Evolutionary conservation across 495 filamentous ascomycete genomes (phyloP).

Genomic region (Daldinia bambusicola): DNA sequence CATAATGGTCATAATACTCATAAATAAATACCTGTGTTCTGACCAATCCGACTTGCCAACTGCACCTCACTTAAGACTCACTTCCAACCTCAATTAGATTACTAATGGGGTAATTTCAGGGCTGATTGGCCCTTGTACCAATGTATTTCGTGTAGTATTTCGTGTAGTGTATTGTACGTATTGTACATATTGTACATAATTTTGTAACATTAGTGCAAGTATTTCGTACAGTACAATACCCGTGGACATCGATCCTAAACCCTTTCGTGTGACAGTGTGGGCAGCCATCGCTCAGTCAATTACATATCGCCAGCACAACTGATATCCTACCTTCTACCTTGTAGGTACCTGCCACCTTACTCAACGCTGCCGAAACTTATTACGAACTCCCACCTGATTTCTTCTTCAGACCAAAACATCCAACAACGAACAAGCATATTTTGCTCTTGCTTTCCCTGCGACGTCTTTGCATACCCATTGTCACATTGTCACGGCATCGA

Average conservation of each 20-base stretch:
- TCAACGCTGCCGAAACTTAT: conserved; percentile 36
- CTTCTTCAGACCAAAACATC: conserved; percentile 25
- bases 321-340: conserved; percentile 35
- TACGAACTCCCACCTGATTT: conserved; percentile 36
- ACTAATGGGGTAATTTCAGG: conserved; percentile 29
- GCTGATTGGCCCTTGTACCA: conserved; percentile 27
- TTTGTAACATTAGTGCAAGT: too few species aligned
- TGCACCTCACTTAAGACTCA: neutral
- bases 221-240: conserved; percentile 18
- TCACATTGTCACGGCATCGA: conserved; percentile 14
- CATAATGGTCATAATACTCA: too few species aligned
- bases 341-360: conserved; percentile 39
- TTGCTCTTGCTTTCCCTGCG: conserved; percentile 15
- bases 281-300: conserved; percentile 40
- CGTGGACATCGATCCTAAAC: conserved; percentile 16
- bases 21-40: neutral
- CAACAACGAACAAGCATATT: conserved; percentile 23
- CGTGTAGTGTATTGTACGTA: too few species aligned
- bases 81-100: conserved; percentile 23
- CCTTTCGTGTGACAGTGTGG: conserved; percentile 29
- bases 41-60: conserved; percentile 10
- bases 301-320: conserved; percentile 47
- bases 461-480: conserved; percentile 32
- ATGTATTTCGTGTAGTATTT: conserved; percentile 16
- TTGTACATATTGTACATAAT: neutral